phyloP scores from a whole-genome alignment of 768 basidiomycete genomes.

The Gymnopilus dilepis region DNA sequence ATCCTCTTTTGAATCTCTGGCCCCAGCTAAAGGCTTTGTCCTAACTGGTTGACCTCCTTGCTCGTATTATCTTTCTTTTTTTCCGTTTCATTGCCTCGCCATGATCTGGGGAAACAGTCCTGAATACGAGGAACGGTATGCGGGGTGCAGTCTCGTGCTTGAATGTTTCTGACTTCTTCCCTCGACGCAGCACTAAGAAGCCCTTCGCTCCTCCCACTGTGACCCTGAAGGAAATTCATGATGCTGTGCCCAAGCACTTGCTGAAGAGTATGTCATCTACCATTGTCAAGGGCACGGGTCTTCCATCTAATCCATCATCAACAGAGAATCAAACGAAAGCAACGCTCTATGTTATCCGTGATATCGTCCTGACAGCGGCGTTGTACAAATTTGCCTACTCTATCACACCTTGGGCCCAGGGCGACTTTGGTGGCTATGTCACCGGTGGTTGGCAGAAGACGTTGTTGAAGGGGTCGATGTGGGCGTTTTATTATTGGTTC shows the following conservation, averaged over 20 bases:
- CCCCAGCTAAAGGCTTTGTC: conserved; percentile 13
- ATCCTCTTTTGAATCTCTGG: conserved; percentile 7
- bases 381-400: conserved; percentile 49
- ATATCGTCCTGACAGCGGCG: conserved; percentile 45
- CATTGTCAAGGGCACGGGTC: neutral
- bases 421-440: conserved; percentile 45
- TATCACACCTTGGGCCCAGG: conserved; percentile 46
- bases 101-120: conserved; percentile 41
- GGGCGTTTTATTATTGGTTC: conserved; percentile 55
- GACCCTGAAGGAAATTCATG: conserved; percentile 58
- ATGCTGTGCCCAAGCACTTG: conserved; percentile 59
- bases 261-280: conserved; percentile 40
- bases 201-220: conserved; percentile 55
- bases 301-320: neutral
- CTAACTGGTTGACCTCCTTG: conserved; percentile 9
- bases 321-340: conserved; percentile 44
- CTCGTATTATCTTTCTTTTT: conserved; percentile 4
- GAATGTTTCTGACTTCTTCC: neutral
- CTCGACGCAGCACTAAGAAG: conserved; percentile 38
- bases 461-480: conserved; percentile 40
- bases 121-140: conserved; percentile 46
- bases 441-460: conserved; percentile 35
- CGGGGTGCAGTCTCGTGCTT: conserved; percentile 1
- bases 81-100: conserved; percentile 2
- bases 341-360: conserved; percentile 49